A percentile compares a stretch with the other conserved stretches of the same genome.
phyloP scores from a whole-genome alignment of 768 basidiomycete genomes.

The Auricularia heimuer region DNA sequence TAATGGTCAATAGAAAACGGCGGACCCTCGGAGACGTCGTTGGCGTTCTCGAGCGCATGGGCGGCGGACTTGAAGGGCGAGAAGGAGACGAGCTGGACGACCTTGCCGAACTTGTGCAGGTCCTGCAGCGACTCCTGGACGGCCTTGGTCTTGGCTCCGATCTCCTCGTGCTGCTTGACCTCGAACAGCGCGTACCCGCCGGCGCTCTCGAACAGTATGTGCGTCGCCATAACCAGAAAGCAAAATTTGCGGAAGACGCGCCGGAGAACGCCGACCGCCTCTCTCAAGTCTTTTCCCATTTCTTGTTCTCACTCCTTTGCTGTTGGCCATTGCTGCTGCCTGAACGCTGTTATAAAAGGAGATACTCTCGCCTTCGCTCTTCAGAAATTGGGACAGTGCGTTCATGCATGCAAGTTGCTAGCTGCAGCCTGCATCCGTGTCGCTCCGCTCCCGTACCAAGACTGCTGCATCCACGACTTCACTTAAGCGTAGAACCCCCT shows the following conservation, averaged over 20 bases:
- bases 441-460: too few species aligned
- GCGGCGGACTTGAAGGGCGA: conserved; percentile 90
- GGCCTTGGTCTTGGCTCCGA: conserved; percentile 65
- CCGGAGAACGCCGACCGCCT: not conserved
- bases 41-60: conserved; percentile 89
- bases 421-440: too few species aligned
- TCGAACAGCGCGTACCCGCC: conserved; percentile 93
- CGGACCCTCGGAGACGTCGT: conserved; percentile 91
- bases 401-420: too few species aligned
- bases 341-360: too few species aligned
- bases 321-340: too few species aligned
- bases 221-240: conserved; percentile 47
- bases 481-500: too few species aligned
- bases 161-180: conserved; percentile 76
- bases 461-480: too few species aligned
- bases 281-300: not conserved
- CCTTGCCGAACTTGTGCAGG: conserved; percentile 80
- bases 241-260: not conserved
- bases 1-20: conserved; percentile 7
- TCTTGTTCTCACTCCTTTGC: not conserved
- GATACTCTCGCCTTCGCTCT: too few species aligned
- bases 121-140: conserved; percentile 85
- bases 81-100: conserved; percentile 86
- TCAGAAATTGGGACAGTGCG: too few species aligned
- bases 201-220: conserved; percentile 87